A percentile compares a stretch with the other conserved stretches of the same genome.
phyloP scores from a whole-genome alignment of 768 basidiomycete species.

The Podaxis carcinomalis region DNA sequence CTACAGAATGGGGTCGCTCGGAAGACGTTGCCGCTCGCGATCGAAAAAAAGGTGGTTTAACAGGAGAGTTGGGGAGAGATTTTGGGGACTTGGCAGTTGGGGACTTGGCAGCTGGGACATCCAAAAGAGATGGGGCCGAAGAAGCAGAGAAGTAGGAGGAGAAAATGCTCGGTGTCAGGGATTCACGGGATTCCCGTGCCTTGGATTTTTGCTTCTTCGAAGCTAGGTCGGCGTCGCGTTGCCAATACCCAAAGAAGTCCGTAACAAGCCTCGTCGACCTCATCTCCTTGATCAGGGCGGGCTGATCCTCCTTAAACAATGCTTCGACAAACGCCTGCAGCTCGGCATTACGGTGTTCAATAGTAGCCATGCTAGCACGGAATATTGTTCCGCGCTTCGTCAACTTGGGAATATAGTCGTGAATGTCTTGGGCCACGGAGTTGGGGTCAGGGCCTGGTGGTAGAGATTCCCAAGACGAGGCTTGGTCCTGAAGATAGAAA shows the following conservation, averaged over 20 bases:
- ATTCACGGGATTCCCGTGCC: conserved; percentile 29
- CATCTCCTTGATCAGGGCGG: conserved; percentile 63
- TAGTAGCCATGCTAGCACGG: conserved; percentile 60
- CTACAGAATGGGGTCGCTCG: conserved; percentile 12
- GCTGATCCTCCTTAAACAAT: conserved; percentile 57
- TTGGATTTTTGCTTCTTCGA: conserved; percentile 31
- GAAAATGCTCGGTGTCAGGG: conserved; percentile 51
- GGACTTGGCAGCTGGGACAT: conserved; percentile 8
- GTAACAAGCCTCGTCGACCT: conserved; percentile 51
- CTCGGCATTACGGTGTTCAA: conserved; percentile 60
- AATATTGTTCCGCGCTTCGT: conserved; percentile 73
- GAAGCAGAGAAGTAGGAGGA: conserved; percentile 58
- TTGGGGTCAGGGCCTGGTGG: conserved; percentile 80
- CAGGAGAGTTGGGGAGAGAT: conserved; percentile 17
- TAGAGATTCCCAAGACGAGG: conserved; percentile 82
- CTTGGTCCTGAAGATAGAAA: conserved; percentile 64
- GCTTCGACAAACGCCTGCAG: conserved; percentile 54
- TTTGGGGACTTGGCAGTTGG: conserved; percentile 14
- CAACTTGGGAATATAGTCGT: conserved; percentile 60
- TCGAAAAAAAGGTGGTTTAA: conserved; percentile 9
- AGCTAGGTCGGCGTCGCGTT: conserved; percentile 61
- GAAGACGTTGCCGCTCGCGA: conserved; percentile 2
- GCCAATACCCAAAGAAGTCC: conserved; percentile 81
- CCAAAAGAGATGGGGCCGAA: conserved; percentile 21
- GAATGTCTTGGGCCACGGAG: conserved; percentile 66